Conservation (phyloP, 179 eudicot genomes). For the Camellia oleifera region DNA sequence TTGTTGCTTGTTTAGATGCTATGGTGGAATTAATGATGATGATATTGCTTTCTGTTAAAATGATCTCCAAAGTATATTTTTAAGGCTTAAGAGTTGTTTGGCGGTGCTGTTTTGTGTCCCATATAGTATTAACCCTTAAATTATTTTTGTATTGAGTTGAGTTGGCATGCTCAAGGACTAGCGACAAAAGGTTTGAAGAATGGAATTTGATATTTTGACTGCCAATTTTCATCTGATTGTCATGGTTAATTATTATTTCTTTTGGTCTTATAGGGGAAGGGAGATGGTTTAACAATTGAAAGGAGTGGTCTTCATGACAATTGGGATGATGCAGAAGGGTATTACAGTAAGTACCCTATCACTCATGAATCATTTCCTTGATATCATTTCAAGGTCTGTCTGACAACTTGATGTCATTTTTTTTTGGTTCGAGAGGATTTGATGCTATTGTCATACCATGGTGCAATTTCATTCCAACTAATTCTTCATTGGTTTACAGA, state of each 20-base stretch:
- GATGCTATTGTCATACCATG: neutral
- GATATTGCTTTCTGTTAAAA: neutral
- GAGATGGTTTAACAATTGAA: conserved; percentile 67
- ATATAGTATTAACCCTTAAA: too few relatives aligned
- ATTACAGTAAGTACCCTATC: conserved; percentile 63
- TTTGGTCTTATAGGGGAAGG: conserved; percentile 62
- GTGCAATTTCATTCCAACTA: too few relatives aligned
- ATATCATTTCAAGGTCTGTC: neutral
- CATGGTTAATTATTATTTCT: neutral
- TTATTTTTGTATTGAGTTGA: too few relatives aligned
- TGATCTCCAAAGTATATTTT: neutral
- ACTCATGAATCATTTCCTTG: neutral
- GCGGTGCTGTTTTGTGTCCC: too few relatives aligned
- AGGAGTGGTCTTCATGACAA: conserved; percentile 88
- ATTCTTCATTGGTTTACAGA: too few relatives aligned
- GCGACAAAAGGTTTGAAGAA: neutral
- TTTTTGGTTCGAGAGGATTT: conserved; percentile 4
- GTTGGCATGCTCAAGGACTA: too few relatives aligned
- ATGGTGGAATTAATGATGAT: too few relatives aligned
- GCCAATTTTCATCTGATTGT: neutral
- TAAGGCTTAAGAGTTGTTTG: neutral
- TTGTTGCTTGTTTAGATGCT: too few relatives aligned
- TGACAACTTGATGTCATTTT: neutral
- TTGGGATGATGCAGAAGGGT: conserved; percentile 99
- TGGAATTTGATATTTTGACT: neutral